Conservation (phyloP, 257 asterid genomes). For the Coffea eugenioides region DNA sequence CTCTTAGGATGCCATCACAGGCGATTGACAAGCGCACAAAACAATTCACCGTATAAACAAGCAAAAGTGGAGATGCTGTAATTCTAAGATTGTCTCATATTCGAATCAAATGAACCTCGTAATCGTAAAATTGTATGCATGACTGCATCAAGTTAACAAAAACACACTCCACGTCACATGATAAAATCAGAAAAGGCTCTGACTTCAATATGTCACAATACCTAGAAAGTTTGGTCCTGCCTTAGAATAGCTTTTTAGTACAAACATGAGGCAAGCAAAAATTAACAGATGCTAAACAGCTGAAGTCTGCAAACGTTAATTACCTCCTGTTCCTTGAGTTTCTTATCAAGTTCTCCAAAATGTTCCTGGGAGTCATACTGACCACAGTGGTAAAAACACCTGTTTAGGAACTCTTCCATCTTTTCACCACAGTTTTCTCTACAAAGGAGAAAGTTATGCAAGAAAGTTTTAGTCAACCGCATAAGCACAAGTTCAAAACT, state of each 20-base stretch:
- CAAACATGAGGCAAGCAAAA: not conserved
- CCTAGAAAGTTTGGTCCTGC: not conserved
- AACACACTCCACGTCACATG: not conserved
- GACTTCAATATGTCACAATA: not conserved
- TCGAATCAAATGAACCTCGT: too few species aligned
- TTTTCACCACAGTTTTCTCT: slow-evolving; percentile 94
- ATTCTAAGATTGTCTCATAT: too few species aligned
- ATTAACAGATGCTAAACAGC: not conserved
- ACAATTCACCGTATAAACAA: not conserved
- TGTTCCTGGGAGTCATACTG: slow-evolving; percentile 75
- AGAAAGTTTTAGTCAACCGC: not conserved
- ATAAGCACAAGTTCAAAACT: not conserved
- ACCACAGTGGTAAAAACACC: slow-evolving; percentile 93
- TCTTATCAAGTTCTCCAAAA: slow-evolving; percentile 68
- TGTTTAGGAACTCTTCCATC: slow-evolving; percentile 79
- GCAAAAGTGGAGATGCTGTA: not conserved
- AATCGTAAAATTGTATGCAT: not conserved
- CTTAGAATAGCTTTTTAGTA: not conserved
- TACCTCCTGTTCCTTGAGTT: slow-evolving; percentile 90
- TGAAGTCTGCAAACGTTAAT: not conserved
- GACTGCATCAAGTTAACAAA: not conserved
- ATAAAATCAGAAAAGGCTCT: not conserved
- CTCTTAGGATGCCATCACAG: not conserved
- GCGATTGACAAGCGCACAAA: not conserved
- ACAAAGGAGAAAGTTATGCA: slow-evolving; percentile 9